phyloP scores from a whole-genome alignment of 2,329 filamentous ascomycete genomes.

The Xylariales sp. region DNA sequence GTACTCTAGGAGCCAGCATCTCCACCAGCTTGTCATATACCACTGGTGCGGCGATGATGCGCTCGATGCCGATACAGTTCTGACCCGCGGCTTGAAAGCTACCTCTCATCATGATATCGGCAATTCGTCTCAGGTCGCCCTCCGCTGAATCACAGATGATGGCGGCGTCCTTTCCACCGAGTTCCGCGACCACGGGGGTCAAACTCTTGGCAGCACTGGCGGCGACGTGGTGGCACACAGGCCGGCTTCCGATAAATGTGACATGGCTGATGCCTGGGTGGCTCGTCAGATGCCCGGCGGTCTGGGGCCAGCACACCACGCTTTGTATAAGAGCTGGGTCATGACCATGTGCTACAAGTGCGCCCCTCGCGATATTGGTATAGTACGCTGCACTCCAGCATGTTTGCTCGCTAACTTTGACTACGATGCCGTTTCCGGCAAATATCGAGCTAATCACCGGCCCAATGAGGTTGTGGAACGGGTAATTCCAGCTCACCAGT shows the following conservation, averaged over 20 bases:
- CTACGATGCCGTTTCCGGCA: slow-evolving; percentile 83
- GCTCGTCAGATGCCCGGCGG: slow-evolving; percentile 76
- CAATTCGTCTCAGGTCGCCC: slow-evolving; percentile 64
- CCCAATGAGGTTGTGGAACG: slow-evolving; percentile 91
- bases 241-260: slow-evolving; percentile 90
- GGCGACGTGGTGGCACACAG: slow-evolving; percentile 84
- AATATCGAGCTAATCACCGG: slow-evolving; percentile 90
- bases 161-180: slow-evolving; percentile 92
- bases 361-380: slow-evolving; percentile 69
- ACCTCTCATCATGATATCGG: slow-evolving; percentile 81
- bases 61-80: slow-evolving; percentile 97
- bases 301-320: slow-evolving; percentile 81
- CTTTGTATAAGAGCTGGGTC: slow-evolving; percentile 78
- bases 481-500: slow-evolving; percentile 95
- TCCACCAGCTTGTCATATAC: slow-evolving; percentile 70
- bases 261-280: slow-evolving; percentile 82
- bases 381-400: slow-evolving; percentile 91
- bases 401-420: slow-evolving; percentile 94
- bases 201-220: slow-evolving; percentile 78
- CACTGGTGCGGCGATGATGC: slow-evolving; percentile 75
- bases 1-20: slow-evolving; percentile 69
- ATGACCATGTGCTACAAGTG: slow-evolving; percentile 78
- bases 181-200: slow-evolving; percentile 85
- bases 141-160: slow-evolving; percentile 78
- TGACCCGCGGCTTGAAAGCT: slow-evolving; percentile 94